phyloP scores from a whole-genome alignment of 306 rosid genomes.

The Cicer arietinum region DNA sequence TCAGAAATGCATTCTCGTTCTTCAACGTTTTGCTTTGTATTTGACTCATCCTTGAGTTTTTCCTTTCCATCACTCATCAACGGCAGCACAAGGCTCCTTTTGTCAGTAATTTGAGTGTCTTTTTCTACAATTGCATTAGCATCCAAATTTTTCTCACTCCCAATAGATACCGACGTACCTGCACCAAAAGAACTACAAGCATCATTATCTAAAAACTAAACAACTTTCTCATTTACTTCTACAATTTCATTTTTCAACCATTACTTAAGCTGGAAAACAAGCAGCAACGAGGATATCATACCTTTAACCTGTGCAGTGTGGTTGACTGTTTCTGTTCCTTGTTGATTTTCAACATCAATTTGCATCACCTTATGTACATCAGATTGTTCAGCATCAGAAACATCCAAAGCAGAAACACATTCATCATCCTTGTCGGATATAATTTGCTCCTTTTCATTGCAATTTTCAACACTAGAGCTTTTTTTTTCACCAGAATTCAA shows the following conservation, averaged over 20 bases:
- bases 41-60: slow-evolving; percentile 45
- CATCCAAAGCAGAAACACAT: slow-evolving; percentile 34
- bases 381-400: slow-evolving; percentile 11
- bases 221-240: slow-evolving; percentile 25
- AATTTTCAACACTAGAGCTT: neutral
- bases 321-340: neutral
- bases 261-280: slow-evolving; percentile 32
- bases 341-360: slow-evolving; percentile 43
- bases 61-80: slow-evolving; percentile 44
- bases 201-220: slow-evolving; percentile 38
- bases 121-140: slow-evolving; percentile 37
- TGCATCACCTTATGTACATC: slow-evolving; percentile 23
- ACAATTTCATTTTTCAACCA: slow-evolving; percentile 43
- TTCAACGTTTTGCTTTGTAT: slow-evolving; percentile 45
- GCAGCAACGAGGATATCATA: slow-evolving; percentile 19
- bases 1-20: slow-evolving; percentile 48
- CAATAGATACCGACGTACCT: slow-evolving; percentile 16
- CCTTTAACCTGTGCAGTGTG: slow-evolving; percentile 43
- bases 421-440: slow-evolving; percentile 38
- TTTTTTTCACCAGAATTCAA: slow-evolving; percentile 43
- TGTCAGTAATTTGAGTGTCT: slow-evolving; percentile 42
- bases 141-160: slow-evolving; percentile 18
- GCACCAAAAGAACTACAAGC: slow-evolving; percentile 38
- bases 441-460: slow-evolving; percentile 38
- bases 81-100: slow-evolving; percentile 20